These are phyloP conservation scores for Voacanga thouarsii DNA, from an alignment of 257 asterid species.

Conservation along the genomic window DNA sequence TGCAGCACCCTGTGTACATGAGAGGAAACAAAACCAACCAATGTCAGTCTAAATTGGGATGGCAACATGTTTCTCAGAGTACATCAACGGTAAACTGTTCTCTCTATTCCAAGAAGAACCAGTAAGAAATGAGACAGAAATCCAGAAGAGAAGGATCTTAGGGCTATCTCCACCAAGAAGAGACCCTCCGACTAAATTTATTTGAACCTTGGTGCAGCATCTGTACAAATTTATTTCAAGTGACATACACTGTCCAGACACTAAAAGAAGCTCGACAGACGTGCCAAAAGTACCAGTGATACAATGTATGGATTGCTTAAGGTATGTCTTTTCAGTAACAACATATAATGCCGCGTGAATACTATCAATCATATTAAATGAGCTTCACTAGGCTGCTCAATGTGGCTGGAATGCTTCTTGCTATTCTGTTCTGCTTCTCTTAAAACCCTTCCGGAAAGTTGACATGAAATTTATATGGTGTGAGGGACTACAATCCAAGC, in stretches of 20 bases:
- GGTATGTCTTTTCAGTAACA: no score
- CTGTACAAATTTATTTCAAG: no score
- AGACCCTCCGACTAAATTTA: no score
- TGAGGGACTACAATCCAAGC: neutral
- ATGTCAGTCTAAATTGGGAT: neutral
- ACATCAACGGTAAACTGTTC: no score
- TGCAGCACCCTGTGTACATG: conserved; percentile 63
- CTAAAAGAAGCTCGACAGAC: no score
- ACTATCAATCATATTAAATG: neutral
- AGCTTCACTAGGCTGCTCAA: neutral
- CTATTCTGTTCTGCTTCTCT: neutral
- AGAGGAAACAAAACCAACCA: neutral
- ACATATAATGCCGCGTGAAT: neutral
- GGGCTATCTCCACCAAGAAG: neutral
- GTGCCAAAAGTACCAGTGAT: no score
- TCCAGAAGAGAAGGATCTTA: neutral
- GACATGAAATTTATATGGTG: neutral
- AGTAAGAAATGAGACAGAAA: neutral
- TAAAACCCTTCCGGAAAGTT: neutral
- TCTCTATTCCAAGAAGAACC: neutral
- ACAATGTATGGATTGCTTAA: no score
- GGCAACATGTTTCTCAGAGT: neutral
- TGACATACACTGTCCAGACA: no score
- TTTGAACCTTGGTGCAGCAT: no score
- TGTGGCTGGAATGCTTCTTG: neutral